Evolutionary conservation across 176 grass and related monocot genomes (phyloP).

Genomic region (Carex littledalei): DNA sequence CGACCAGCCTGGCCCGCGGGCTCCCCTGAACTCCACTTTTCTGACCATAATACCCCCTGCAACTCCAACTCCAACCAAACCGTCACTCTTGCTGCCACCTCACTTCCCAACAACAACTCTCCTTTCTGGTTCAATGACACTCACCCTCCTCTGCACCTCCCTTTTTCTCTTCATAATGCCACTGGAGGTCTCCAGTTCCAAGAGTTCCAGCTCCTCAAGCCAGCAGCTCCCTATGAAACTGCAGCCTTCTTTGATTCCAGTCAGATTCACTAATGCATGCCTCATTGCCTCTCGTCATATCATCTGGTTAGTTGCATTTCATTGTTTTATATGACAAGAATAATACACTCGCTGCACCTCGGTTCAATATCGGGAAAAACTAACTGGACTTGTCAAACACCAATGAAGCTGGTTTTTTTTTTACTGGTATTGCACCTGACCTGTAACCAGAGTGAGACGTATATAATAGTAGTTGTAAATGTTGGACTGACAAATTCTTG

Average conservation of each 20-base stretch:
- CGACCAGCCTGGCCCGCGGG: constrained; percentile 1
- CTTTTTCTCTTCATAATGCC: constrained; percentile 17
- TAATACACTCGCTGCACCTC: background rate
- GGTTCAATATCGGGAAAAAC: background rate
- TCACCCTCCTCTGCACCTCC: background rate
- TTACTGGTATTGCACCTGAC: background rate
- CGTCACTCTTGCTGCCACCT: constrained; percentile 10
- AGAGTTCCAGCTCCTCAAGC: constrained; percentile 27
- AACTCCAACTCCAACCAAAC: constrained; percentile 4
- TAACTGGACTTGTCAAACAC: background rate
- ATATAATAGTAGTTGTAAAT: background rate
- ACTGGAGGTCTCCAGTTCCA: constrained; percentile 28
- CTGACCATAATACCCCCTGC: background rate
- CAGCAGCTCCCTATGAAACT: constrained; percentile 19
- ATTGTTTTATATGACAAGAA: background rate
- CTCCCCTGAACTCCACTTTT: constrained; percentile 23
- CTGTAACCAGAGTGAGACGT: background rate
- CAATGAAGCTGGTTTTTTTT: background rate
- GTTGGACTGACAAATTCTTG: background rate
- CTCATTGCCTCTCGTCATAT: background rate
- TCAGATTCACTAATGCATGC: constrained; percentile 11
- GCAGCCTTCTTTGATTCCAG: constrained; percentile 30
- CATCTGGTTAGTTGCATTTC: constrained; percentile 2
- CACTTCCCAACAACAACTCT: constrained; percentile 6
- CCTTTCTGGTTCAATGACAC: constrained; percentile 19